Conservation (phyloP, 768 basidiomycete species). For the Chlorophyllum brunneum region DNA sequence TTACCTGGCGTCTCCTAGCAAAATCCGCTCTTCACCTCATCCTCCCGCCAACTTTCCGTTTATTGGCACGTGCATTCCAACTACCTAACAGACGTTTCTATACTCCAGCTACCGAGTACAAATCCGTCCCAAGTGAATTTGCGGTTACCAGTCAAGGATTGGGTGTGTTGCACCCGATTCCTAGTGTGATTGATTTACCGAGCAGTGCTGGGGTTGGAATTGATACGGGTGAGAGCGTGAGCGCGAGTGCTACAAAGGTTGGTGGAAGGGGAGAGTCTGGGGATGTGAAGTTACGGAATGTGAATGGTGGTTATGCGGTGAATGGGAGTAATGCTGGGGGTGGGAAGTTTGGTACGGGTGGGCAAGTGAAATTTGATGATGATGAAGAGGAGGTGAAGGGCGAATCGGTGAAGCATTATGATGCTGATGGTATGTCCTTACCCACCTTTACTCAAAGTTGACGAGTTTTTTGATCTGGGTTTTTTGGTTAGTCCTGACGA, state of each 20-base stretch:
- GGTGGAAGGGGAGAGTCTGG: slow-evolving; percentile 25
- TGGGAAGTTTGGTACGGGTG: slow-evolving; percentile 22
- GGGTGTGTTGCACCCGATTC: slow-evolving; percentile 64
- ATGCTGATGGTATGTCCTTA: slow-evolving; percentile 64
- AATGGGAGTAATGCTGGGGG: slow-evolving; percentile 12
- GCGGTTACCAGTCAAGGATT: slow-evolving; percentile 30
- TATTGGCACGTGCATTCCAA: slow-evolving; percentile 58
- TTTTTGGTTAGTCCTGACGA: slow-evolving; percentile 64
- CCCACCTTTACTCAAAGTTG: neutral
- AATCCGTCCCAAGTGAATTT: slow-evolving; percentile 56
- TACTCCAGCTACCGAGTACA: slow-evolving; percentile 88
- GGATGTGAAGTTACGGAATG: slow-evolving; percentile 60
- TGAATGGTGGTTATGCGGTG: slow-evolving; percentile 14
- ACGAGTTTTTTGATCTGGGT: slow-evolving; percentile 12
- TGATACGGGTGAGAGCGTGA: slow-evolving; percentile 42
- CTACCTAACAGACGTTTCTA: slow-evolving; percentile 88
- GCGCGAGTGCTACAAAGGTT: slow-evolving; percentile 24
- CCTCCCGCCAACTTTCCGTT: slow-evolving; percentile 83
- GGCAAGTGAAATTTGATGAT: slow-evolving; percentile 21
- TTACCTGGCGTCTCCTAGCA: slow-evolving; percentile 84
- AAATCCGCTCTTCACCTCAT: slow-evolving; percentile 71
- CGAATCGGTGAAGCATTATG: slow-evolving; percentile 63
- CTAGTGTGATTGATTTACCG: slow-evolving; percentile 82
- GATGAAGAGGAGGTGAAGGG: slow-evolving; percentile 29
- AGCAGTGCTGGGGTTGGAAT: slow-evolving; percentile 38